Conservation (phyloP, 495 filamentous ascomycete species). For the Physcia stellaris region DNA sequence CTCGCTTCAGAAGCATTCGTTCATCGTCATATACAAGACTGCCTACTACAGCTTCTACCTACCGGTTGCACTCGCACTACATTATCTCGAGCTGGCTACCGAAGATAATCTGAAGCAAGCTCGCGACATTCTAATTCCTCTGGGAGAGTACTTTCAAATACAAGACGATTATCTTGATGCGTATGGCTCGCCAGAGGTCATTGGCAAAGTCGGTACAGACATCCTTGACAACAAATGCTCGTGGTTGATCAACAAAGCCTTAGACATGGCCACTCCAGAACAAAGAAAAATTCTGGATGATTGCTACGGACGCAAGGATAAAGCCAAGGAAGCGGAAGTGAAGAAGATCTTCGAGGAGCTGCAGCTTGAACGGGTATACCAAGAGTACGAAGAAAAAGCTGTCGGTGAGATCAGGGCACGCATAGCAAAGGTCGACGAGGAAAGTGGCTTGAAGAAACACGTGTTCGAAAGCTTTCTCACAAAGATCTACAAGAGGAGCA, state of each 20-base stretch:
- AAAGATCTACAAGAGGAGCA: constrained; percentile 97
- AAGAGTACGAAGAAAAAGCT: constrained; percentile 74
- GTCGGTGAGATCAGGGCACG: constrained; percentile 58
- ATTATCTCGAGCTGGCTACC: constrained; percentile 69
- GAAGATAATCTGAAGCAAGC: constrained; percentile 72
- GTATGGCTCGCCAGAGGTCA: constrained; percentile 76
- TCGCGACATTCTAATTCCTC: constrained; percentile 87
- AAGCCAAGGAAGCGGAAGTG: constrained; percentile 60
- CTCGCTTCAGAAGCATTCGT: constrained; percentile 85
- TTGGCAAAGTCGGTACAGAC: constrained; percentile 97
- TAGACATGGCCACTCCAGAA: constrained; percentile 58
- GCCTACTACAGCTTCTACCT: constrained; percentile 99
- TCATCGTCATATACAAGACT: constrained; percentile 99
- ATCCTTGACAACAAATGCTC: constrained; percentile 99
- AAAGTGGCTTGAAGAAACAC: constrained; percentile 70
- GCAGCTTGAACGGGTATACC: constrained; percentile 65
- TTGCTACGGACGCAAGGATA: constrained; percentile 63
- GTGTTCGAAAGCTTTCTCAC: constrained; percentile 81
- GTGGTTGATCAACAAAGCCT: constrained; percentile 90
- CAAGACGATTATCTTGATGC: constrained; percentile 99
- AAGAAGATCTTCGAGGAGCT: constrained; percentile 82
- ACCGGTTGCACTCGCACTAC: constrained; percentile 80
- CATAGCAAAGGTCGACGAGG: constrained; percentile 73
- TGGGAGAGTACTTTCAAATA: constrained; percentile 97
- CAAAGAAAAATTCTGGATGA: constrained; percentile 56